Percentiles rank a stretch among this genome's conserved stretches.
These are phyloP conservation scores for Collybia mongolica DNA, from an alignment of 768 basidiomycete species.

Conservation along the genomic window DNA sequence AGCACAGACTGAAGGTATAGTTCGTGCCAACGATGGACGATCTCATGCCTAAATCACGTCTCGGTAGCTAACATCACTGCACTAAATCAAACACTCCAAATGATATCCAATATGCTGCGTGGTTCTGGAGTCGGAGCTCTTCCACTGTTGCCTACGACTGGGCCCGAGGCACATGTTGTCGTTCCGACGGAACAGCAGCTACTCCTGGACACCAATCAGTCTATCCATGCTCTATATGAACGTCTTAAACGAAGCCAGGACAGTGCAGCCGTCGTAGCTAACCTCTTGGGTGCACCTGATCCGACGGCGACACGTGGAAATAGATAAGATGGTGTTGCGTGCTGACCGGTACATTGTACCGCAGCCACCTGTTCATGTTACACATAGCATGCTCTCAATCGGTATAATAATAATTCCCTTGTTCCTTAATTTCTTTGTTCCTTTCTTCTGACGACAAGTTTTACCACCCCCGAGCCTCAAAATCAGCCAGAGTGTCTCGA, in stretches of 20 bases:
- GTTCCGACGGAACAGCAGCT: conserved; percentile 48
- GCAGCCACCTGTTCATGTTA: no score
- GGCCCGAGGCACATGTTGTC: conserved; percentile 12
- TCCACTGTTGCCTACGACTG: conserved; percentile 38
- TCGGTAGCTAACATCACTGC: conserved; percentile 43
- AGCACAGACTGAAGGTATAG: conserved; percentile 51
- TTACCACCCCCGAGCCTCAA: conserved; percentile 32
- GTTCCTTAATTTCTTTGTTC: no score
- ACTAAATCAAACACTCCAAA: conserved; percentile 49
- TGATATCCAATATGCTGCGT: conserved; percentile 47
- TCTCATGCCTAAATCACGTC: background rate
- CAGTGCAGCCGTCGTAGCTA: conserved; percentile 51
- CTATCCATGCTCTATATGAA: conserved; percentile 49
- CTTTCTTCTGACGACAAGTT: background rate
- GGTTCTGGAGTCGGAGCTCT: conserved; percentile 67
- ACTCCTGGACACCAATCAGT: conserved; percentile 36
- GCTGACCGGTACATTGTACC: no score
- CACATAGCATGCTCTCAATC: no score
- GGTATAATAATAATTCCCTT: no score
- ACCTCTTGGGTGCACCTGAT: conserved; percentile 20
- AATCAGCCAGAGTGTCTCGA: conserved; percentile 29
- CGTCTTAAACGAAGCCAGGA: conserved; percentile 53
- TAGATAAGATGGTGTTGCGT: background rate
- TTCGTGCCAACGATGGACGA: background rate
- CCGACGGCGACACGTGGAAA: background rate